Evolutionary conservation across 2,329 filamentous ascomycete genomes (phyloP).

Genomic region (Apiospora phragmitis): DNA sequence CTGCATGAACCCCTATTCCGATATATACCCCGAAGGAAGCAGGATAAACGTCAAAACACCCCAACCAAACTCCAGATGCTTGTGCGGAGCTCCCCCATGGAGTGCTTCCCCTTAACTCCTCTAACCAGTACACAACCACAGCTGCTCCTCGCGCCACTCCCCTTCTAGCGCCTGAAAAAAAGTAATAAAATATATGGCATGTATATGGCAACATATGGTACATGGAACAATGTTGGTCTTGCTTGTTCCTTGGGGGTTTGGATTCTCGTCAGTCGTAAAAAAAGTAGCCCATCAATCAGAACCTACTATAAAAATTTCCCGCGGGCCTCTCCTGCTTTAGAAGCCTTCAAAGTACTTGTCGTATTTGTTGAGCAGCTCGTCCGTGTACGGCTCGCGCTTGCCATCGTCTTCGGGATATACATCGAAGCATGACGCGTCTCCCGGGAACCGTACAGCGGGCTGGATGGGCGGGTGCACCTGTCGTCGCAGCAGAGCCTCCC

Average conservation of each 20-base stretch:
- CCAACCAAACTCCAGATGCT: constrained; percentile 4
- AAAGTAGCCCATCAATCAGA: background rate
- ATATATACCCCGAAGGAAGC: background rate
- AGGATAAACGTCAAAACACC: background rate
- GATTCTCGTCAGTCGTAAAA: constrained; percentile 1
- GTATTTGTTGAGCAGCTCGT: constrained; percentile 68
- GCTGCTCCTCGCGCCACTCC: background rate
- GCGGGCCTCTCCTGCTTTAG: constrained; percentile 33
- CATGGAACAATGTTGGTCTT: background rate
- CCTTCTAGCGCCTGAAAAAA: constrained; percentile 1
- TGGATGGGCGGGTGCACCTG: constrained; percentile 70
- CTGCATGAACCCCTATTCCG: background rate
- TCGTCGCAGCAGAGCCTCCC: constrained; percentile 69
- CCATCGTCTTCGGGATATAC: constrained; percentile 77
- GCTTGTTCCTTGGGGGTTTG: background rate
- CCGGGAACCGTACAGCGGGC: constrained; percentile 70
- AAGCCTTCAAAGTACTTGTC: constrained; percentile 74
- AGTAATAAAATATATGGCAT: constrained; percentile 2
- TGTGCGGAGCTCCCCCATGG: constrained; percentile 2
- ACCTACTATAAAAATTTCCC: background rate
- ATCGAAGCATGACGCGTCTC: constrained; percentile 81
- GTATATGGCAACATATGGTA: constrained; percentile 7
- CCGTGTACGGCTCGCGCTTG: constrained; percentile 65
- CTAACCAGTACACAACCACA: background rate
- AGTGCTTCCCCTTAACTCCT: background rate